These are phyloP conservation scores for Paecilomyces dactylethromorphus DNA, from an alignment of 2,329 filamentous ascomycete species.

Conservation along the genomic window DNA sequence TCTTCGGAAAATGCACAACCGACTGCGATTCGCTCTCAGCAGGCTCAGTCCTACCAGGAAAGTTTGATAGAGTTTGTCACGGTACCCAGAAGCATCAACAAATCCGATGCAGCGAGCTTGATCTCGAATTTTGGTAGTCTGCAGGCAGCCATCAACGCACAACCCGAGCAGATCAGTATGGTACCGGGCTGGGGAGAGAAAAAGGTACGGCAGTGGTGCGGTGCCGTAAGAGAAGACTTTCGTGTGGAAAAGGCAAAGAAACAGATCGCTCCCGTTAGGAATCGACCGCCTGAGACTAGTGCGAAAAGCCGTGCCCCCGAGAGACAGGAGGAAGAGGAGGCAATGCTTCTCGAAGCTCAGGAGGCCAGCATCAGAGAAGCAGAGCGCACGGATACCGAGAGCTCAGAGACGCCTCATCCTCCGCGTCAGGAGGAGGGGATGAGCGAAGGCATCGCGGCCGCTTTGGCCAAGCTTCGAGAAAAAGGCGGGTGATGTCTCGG, in stretches of 20 bases:
- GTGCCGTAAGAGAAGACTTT: conserved; percentile 78
- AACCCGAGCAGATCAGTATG: conserved; percentile 73
- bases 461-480: conserved; percentile 49
- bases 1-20: conserved; percentile 82
- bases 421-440: conserved; percentile 35
- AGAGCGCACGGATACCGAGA: conserved; percentile 10
- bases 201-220: conserved; percentile 83
- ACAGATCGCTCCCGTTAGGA: conserved; percentile 30
- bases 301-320: conserved; percentile 10
- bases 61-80: conserved; percentile 90
- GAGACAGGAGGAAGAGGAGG: conserved; percentile 30
- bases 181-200: conserved; percentile 94
- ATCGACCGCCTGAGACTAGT: conserved; percentile 6
- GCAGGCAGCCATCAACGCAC: conserved; percentile 77
- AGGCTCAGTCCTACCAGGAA: conserved; percentile 77
- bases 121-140: conserved; percentile 90
- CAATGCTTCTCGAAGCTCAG: conserved; percentile 30
- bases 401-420: conserved; percentile 7
- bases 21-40: conserved; percentile 75
- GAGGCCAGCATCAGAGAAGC: conserved; percentile 14
- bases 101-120: conserved; percentile 83
- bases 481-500: conserved; percentile 9
- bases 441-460: conserved; percentile 53
- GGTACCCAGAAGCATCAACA: conserved; percentile 82
- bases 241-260: conserved; percentile 65